Percentiles rank a stretch among this genome's conserved stretches.
These are phyloP conservation scores for Dryas octopetala DNA, from an alignment of 306 rosid species.

Conservation along the genomic window DNA sequence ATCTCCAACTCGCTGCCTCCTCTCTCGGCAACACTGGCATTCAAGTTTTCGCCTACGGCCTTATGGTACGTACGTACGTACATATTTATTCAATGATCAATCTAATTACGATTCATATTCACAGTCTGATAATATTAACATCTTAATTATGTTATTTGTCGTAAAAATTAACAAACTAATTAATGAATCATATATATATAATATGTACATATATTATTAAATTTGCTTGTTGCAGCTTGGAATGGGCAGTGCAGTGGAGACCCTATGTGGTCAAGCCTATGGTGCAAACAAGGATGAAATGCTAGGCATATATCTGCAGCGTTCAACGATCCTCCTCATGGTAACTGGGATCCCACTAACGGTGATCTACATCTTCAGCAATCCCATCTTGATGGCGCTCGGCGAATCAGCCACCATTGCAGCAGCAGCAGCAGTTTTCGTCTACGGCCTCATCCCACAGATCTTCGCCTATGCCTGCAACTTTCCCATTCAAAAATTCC, in stretches of 20 bases:
- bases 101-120: no score
- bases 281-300: conserved; percentile 48
- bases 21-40: conserved; percentile 60
- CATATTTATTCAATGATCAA: no score
- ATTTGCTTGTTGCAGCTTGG: conserved; percentile 36
- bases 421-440: conserved; percentile 34
- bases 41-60: conserved; percentile 56
- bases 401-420: conserved; percentile 45
- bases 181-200: no score
- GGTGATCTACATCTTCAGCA: conserved; percentile 38
- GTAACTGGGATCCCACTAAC: conserved; percentile 37
- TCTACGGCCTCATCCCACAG: conserved; percentile 55
- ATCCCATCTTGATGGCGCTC: conserved; percentile 30
- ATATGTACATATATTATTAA: no score
- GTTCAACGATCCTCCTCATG: conserved; percentile 42
- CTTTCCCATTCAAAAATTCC: conserved; percentile 58
- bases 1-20: conserved; percentile 52
- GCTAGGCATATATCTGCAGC: conserved; percentile 50
- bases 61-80: conserved; percentile 35
- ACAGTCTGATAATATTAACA: no score
- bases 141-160: no score
- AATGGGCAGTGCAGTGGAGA: conserved; percentile 67
- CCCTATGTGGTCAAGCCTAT: conserved; percentile 65
- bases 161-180: no score
- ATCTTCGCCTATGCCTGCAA: conserved; percentile 56